A percentile compares a stretch with the other conserved stretches of the same genome.
Conservation (phyloP, 2,329 filamentous ascomycete genomes). For the Coniochaeta sp. region DNA sequence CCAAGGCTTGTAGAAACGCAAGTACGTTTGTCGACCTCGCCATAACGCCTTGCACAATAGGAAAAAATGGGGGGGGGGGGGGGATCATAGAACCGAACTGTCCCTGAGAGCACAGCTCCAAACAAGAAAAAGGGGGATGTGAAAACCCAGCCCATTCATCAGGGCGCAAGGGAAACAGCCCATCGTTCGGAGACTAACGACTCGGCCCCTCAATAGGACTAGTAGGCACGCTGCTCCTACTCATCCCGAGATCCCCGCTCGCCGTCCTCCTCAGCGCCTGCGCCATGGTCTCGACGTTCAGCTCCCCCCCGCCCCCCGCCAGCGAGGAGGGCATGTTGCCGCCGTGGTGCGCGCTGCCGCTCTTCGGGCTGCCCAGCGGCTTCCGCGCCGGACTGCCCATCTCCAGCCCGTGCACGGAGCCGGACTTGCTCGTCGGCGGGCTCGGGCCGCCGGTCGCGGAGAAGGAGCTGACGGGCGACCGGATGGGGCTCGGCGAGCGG, state of each 20-base stretch:
- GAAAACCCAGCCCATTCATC: not conserved
- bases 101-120: not conserved
- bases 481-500: slow-evolving; percentile 67
- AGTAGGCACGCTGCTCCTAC: slow-evolving; percentile 48
- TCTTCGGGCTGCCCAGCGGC: slow-evolving; percentile 54
- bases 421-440: slow-evolving; percentile 68
- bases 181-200: not conserved
- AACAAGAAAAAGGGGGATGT: not conserved
- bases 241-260: slow-evolving; percentile 65
- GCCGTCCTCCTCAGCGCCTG: slow-evolving; percentile 81
- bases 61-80: no score
- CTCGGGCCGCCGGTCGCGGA: slow-evolving; percentile 45
- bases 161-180: not conserved
- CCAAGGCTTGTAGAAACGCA: no score
- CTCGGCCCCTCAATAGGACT: slow-evolving; percentile 47
- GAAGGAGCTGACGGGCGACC: slow-evolving; percentile 70
- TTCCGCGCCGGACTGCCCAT: slow-evolving; percentile 47
- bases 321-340: slow-evolving; percentile 23
- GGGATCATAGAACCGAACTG: not conserved
- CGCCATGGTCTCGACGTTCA: slow-evolving; percentile 90
- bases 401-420: slow-evolving; percentile 68
- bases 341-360: slow-evolving; percentile 13
- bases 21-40: no score
- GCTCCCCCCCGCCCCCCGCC: slow-evolving; percentile 61
- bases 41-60: not conserved